Evolutionary conservation across 345 rosid species (phyloP).

Genomic region (Lagerstroemia speciosa): DNA sequence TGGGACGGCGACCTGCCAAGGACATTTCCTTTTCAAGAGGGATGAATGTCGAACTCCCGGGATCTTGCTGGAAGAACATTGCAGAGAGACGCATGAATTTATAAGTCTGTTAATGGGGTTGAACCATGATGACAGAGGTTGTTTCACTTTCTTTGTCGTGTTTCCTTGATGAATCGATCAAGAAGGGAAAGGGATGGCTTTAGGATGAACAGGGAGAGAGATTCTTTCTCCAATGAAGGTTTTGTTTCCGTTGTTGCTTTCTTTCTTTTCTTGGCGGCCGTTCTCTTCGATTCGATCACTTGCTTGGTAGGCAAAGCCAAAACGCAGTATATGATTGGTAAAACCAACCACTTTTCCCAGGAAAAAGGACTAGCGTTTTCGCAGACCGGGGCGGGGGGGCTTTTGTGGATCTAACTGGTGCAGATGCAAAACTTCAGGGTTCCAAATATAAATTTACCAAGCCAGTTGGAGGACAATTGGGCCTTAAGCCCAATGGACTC

Average conservation of each 20-base stretch:
- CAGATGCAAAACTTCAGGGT: too few species aligned
- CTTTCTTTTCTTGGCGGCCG: neutral
- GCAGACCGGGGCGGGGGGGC: too few species aligned
- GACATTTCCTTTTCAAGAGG: constrained; percentile 14
- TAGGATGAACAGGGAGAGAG: constrained; percentile 8
- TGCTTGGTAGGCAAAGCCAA: neutral
- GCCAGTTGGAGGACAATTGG: too few species aligned
- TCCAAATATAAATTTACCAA: too few species aligned
- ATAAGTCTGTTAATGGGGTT: neutral
- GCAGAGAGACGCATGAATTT: constrained; percentile 3
- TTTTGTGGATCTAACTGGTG: too few species aligned
- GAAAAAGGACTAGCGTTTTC: too few species aligned
- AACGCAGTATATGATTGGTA: too few species aligned
- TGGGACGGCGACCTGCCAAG: constrained; percentile 31
- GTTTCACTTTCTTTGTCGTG: neutral
- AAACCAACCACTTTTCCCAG: too few species aligned
- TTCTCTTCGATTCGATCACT: neutral
- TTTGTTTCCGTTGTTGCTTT: neutral
- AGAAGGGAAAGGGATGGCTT: constrained; percentile 25
- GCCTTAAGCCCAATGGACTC: too few species aligned
- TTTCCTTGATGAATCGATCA: neutral
- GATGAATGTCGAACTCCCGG: neutral
- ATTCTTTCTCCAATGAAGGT: constrained; percentile 13
- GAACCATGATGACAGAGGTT: neutral
- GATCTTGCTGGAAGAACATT: neutral